These are phyloP conservation scores for Biancaea sappan DNA, from an alignment of 306 rosid species.

Conservation along the genomic window DNA sequence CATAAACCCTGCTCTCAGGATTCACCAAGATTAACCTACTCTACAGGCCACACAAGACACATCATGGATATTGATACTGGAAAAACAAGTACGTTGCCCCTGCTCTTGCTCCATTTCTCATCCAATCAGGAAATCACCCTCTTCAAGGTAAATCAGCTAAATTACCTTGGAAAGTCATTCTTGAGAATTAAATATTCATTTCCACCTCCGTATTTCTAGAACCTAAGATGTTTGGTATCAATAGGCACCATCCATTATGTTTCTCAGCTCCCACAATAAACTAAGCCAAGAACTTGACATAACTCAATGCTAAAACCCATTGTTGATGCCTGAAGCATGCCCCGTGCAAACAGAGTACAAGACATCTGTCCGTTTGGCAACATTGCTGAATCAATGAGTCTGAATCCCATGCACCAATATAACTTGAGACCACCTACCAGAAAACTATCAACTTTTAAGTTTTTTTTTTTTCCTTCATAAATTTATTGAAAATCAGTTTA, in stretches of 20 bases:
- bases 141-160: background rate
- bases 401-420: background rate
- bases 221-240: background rate
- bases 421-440: background rate
- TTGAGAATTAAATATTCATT: background rate
- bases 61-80: background rate
- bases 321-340: background rate
- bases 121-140: no score
- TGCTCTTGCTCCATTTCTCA: background rate
- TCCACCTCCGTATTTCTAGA: background rate
- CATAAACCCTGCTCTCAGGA: background rate
- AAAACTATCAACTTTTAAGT: background rate
- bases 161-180: background rate
- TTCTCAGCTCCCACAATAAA: background rate
- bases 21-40: background rate
- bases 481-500: background rate
- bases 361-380: background rate
- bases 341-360: background rate
- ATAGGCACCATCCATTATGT: background rate
- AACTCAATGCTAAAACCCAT: background rate
- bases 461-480: background rate
- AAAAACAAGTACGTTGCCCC: background rate
- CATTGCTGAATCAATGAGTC: background rate
- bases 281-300: background rate
- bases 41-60: background rate